phyloP scores from a whole-genome alignment of 441 rosid genomes.

The Corymbia citriodora region DNA sequence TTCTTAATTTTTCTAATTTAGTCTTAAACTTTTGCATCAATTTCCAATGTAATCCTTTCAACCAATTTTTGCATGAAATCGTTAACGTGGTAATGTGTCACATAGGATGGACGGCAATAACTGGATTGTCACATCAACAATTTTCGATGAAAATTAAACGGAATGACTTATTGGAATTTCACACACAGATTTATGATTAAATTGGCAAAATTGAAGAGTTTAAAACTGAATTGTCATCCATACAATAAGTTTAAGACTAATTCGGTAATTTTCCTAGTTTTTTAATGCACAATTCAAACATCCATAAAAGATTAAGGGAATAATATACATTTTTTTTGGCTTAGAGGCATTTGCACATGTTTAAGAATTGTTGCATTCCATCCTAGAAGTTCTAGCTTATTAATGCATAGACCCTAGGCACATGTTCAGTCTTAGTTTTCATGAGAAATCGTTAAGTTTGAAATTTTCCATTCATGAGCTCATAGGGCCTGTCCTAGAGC shows the following conservation, averaged over 20 bases:
- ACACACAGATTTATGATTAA: neutral
- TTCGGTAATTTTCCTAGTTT: neutral
- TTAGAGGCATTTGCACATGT: neutral
- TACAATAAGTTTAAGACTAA: neutral
- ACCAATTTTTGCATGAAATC: neutral
- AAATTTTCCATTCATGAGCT: neutral
- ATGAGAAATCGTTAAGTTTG: neutral
- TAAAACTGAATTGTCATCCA: accelerated
- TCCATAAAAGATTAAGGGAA: neutral
- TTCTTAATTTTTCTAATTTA: neutral
- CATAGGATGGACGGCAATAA: neutral
- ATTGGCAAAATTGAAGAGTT: neutral
- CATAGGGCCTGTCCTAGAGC: neutral
- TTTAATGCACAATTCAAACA: neutral
- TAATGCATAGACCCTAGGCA: neutral
- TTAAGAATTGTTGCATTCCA: neutral
- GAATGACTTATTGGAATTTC: neutral
- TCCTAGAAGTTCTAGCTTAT: neutral
- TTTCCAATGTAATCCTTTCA: neutral
- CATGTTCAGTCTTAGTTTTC: neutral
- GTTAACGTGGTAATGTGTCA: neutral
- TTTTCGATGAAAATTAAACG: accelerated
- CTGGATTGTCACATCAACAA: accelerated
- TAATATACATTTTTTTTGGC: neutral
- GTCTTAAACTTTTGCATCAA: accelerated